phyloP scores from a whole-genome alignment of 495 filamentous ascomycete species.

The Trichocladium uniseriatum region DNA sequence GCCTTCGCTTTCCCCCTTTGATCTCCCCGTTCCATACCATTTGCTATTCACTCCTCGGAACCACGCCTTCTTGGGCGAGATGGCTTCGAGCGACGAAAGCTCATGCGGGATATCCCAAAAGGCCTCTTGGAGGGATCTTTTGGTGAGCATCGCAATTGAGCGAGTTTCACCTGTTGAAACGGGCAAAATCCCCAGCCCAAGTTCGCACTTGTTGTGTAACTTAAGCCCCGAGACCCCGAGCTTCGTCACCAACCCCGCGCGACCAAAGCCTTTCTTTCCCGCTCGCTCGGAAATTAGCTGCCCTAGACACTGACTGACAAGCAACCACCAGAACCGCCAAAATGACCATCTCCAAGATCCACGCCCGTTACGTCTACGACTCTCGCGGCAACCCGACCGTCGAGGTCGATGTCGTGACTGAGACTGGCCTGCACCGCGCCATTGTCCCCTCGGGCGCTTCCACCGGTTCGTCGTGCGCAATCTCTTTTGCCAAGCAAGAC shows the following conservation, averaged over 20 bases:
- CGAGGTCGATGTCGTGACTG: slow-evolving; percentile 87
- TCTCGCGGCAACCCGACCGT: slow-evolving; percentile 97
- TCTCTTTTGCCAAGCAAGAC: background rate
- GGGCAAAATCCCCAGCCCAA: no score
- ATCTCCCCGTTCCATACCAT: no score
- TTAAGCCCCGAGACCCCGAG: background rate
- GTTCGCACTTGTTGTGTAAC: background rate
- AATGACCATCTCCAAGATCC: slow-evolving; percentile 97
- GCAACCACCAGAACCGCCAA: slow-evolving; percentile 25
- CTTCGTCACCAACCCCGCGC: background rate
- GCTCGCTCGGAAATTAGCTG: background rate
- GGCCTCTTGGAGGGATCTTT: background rate
- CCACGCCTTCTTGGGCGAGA: no score
- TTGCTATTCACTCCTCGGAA: background rate
- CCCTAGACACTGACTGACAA: slow-evolving; percentile 14
- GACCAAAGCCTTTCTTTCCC: background rate
- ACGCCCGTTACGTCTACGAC: slow-evolving; percentile 98
- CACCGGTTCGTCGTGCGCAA: slow-evolving; percentile 59
- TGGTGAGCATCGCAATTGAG: slow-evolving; percentile 14
- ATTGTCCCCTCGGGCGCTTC: slow-evolving; percentile 98
- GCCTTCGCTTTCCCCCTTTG: no score
- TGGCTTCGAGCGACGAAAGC: slow-evolving; percentile 1
- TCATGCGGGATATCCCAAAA: slow-evolving; percentile 20
- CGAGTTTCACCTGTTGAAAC: slow-evolving; percentile 13
- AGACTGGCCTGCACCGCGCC: slow-evolving; percentile 93